Conservation (phyloP, 306 rosid species). For the Malus sieversii region DNA sequence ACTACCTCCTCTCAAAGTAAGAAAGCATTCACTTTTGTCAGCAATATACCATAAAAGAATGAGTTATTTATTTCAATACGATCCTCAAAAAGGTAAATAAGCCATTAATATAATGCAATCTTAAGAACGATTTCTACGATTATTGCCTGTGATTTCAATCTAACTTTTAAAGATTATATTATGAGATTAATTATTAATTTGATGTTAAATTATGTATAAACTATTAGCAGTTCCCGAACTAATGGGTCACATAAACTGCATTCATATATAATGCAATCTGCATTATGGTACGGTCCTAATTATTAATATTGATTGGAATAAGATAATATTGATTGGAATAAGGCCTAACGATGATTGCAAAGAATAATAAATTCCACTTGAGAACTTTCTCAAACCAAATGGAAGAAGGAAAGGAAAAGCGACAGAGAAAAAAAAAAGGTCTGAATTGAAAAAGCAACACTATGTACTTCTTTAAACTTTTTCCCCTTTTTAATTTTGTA, state of each 20-base stretch:
- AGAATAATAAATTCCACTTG: neutral
- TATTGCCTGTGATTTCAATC: neutral
- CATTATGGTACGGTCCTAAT: neutral
- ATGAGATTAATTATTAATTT: neutral
- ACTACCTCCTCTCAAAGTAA: neutral
- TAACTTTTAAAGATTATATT: neutral
- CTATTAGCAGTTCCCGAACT: neutral
- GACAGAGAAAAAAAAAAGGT: neutral
- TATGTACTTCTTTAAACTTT: neutral
- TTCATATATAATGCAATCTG: neutral
- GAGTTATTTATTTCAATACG: no score
- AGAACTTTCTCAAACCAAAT: neutral
- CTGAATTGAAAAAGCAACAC: neutral
- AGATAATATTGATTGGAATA: neutral
- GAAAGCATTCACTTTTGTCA: neutral
- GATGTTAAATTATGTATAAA: neutral
- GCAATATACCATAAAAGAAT: neutral
- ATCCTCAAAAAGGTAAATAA: no score
- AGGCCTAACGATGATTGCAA: constrained; percentile 1
- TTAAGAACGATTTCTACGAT: neutral
- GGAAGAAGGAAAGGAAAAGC: neutral
- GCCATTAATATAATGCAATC: neutral
- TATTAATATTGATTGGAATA: neutral
- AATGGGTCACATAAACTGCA: neutral
- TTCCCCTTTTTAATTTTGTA: neutral